These are phyloP conservation scores for Backusella psychrophila DNA, from an alignment of 192 early-diverging fungal genomes.

Conservation along the genomic window DNA sequence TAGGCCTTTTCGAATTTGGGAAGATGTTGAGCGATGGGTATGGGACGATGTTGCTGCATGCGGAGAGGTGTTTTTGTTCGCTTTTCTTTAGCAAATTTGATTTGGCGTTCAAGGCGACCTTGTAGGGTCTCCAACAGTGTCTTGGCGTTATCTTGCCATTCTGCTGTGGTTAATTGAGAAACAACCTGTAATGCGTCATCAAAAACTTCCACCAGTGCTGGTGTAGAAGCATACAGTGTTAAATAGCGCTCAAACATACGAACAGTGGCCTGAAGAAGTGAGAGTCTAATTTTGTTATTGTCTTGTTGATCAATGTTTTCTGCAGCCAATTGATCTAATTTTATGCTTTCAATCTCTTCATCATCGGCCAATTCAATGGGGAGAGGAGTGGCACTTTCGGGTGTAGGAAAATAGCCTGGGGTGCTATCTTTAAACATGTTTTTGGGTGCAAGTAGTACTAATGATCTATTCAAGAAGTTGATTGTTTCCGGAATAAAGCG, in stretches of 20 bases:
- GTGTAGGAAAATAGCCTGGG: slow-evolving; percentile 49
- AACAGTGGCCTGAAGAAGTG: slow-evolving; percentile 37
- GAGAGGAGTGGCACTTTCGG: slow-evolving; percentile 22
- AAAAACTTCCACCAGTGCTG: slow-evolving; percentile 68
- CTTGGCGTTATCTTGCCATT: slow-evolving; percentile 34
- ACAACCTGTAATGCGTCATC: slow-evolving; percentile 37
- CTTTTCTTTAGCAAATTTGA: slow-evolving; percentile 45
- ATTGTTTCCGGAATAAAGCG: slow-evolving; percentile 72
- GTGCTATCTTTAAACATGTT: slow-evolving; percentile 27
- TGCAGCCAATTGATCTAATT: slow-evolving; percentile 8
- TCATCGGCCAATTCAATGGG: slow-evolving; percentile 31
- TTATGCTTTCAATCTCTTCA: slow-evolving; percentile 13
- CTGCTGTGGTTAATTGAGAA: slow-evolving; percentile 12
- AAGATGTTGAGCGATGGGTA: slow-evolving; percentile 81
- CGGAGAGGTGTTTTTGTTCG: slow-evolving; percentile 66
- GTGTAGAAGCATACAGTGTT: slow-evolving; percentile 53
- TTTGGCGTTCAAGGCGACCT: slow-evolving; percentile 45
- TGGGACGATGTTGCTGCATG: slow-evolving; percentile 82
- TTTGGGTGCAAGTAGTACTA: slow-evolving; percentile 46
- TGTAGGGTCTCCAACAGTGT: slow-evolving; percentile 29
- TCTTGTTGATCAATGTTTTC: slow-evolving; percentile 13
- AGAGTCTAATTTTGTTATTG: slow-evolving; percentile 28
- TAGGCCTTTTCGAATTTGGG: slow-evolving; percentile 94
- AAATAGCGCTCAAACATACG: slow-evolving; percentile 45
- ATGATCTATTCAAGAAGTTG: slow-evolving; percentile 55